Conservation (phyloP, 371 early-diverging fungal species). For the Rhizopus delemar region DNA sequence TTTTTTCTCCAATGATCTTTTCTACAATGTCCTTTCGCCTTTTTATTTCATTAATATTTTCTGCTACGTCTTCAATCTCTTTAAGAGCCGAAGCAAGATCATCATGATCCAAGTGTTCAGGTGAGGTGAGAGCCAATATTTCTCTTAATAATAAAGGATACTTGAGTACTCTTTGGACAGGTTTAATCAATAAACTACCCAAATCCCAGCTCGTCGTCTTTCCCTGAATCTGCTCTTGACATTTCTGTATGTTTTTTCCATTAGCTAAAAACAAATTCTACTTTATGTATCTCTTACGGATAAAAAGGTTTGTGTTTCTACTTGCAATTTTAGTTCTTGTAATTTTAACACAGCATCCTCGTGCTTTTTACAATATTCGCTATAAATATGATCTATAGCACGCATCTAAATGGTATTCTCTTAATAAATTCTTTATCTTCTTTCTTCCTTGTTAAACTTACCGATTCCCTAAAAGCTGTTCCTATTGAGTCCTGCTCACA, state of each 20-base stretch:
- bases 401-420: slow-evolving; percentile 32
- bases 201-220: slow-evolving; percentile 82
- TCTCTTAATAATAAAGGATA: slow-evolving; percentile 66
- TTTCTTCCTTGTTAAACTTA: slow-evolving; percentile 17
- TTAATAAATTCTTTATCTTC: no score
- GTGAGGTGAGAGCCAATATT: slow-evolving; percentile 61
- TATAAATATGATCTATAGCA: slow-evolving; percentile 63
- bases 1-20: slow-evolving; percentile 77
- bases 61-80: slow-evolving; percentile 72
- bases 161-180: slow-evolving; percentile 86
- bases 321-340: slow-evolving; percentile 54
- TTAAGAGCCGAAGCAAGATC: slow-evolving; percentile 53
- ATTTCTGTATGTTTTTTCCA: slow-evolving; percentile 28
- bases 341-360: slow-evolving; percentile 65
- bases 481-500: slow-evolving; percentile 49
- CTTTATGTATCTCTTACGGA: slow-evolving; percentile 31
- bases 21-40: slow-evolving; percentile 85
- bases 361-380: slow-evolving; percentile 77
- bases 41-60: slow-evolving; percentile 85
- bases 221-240: slow-evolving; percentile 58
- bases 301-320: slow-evolving; percentile 52
- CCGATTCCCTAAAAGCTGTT: slow-evolving; percentile 61
- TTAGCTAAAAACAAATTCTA: slow-evolving; percentile 1
- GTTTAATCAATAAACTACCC: slow-evolving; percentile 77
- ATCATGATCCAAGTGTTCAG: slow-evolving; percentile 60